phyloP scores from a whole-genome alignment of 495 filamentous ascomycete genomes.

The Xanthoparmelia taractica region DNA sequence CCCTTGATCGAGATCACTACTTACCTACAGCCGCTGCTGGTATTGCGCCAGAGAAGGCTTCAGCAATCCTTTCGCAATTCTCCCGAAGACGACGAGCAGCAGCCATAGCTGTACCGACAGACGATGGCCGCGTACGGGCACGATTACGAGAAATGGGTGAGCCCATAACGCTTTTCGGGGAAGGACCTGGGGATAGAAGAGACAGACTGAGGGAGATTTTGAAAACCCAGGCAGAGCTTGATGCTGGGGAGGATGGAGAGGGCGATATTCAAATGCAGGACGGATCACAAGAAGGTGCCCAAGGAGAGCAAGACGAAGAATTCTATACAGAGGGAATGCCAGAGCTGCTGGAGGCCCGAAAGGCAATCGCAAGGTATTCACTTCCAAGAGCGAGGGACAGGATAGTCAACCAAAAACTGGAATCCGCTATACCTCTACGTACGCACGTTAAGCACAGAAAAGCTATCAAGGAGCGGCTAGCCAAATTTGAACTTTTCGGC shows the following conservation, averaged over 20 bases:
- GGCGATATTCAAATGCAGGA: constrained; percentile 58
- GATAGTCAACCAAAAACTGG: constrained; percentile 65
- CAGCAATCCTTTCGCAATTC: constrained; percentile 82
- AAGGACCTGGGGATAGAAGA: constrained; percentile 77
- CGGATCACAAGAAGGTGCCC: constrained; percentile 32
- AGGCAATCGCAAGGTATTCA: constrained; percentile 76
- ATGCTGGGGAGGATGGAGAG: constrained; percentile 48
- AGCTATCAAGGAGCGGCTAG: constrained; percentile 73
- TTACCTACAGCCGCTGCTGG: constrained; percentile 64
- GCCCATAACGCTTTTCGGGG: constrained; percentile 91
- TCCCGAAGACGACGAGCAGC: constrained; percentile 81
- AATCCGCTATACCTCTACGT: constrained; percentile 72
- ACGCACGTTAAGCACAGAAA: constrained; percentile 89
- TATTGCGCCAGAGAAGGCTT: constrained; percentile 79
- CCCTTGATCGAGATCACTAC: constrained; percentile 79
- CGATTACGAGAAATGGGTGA: constrained; percentile 77
- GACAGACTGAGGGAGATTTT: constrained; percentile 81
- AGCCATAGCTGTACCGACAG: constrained; percentile 88
- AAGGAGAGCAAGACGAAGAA: constrained; percentile 79
- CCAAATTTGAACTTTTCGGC: constrained; percentile 79
- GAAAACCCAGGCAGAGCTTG: constrained; percentile 60
- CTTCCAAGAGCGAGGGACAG: constrained; percentile 72
- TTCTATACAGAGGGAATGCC: constrained; percentile 82
- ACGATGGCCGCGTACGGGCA: constrained; percentile 77
- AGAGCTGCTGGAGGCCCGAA: constrained; percentile 68